Evolutionary conservation across 2,329 filamentous ascomycete species (phyloP), one percentile per base, ranked within the genome.

Genomic region (Polychaeton citri): DNA sequence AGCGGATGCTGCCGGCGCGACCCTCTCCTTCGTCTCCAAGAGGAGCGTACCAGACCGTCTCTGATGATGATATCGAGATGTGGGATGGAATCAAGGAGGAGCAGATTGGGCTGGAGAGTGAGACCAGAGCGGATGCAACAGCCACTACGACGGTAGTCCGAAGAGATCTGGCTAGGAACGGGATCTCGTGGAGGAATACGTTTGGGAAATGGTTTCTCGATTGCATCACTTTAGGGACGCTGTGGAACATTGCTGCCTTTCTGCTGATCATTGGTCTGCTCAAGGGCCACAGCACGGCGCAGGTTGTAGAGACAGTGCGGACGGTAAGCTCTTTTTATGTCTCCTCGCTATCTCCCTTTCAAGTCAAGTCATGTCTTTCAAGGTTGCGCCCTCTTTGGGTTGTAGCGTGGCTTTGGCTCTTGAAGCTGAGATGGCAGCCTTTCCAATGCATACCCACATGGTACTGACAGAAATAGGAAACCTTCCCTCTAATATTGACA

Each of bases 1-100:
- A 59, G 63, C 70, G 5, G 60, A 66, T 3, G 92, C 85, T 52
- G 86, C 86, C 0, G 78, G 79, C 1, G 71, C 73, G 46, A 68
- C 69, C 35, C 12, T 12, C 30, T 12, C 24, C 24, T 7, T 28
- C 24, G 24, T 28, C 24, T 28, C 24, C 12, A 3, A 12, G 12
- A 28, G 12, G 12, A 5, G 7, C 21, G 7, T 24, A 7, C 7
- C 15, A 28, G 12, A 5, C 24, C 4, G 7, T 28, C 24, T 28
- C 7, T 3, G 15, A 15, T 5, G 12, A 28, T 10, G 24, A 28
- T 10, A 12, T 28, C 7, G 24, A 28, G 7, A 12, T 28, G 24
- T 10, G 24, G 7, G 24, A 28, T 10, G 15, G 24, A 15, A 15
- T 15, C 12, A 28, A 28, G 24, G 24, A 28, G 24, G 24, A 28